Evolutionary conservation across 352 stramenopile genomes (phyloP).

Genomic region (Phytophthora idaei): DNA sequence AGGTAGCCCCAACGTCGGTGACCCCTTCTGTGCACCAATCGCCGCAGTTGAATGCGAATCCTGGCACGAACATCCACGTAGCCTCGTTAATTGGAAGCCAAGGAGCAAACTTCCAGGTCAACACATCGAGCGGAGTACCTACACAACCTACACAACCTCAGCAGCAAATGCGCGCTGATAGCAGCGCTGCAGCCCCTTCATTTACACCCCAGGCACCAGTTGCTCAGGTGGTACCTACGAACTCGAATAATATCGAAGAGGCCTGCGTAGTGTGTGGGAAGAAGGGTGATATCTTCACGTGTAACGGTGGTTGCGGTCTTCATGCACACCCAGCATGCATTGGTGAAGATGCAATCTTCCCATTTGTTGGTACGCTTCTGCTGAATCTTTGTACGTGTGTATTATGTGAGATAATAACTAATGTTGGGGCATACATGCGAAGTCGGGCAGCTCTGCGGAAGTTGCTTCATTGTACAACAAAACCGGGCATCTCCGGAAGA

Average conservation of each 20-base stretch:
- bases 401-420: neutral
- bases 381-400: conserved; percentile 2
- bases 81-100: conserved; percentile 27
- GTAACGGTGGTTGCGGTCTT: conserved; percentile 65
- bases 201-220: conserved; percentile 10
- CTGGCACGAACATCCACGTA: conserved; percentile 21
- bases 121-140: neutral
- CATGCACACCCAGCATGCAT: conserved; percentile 64
- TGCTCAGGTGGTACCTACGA: conserved; percentile 32
- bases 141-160: conserved; percentile 7
- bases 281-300: conserved; percentile 60
- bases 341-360: conserved; percentile 61
- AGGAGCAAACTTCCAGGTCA: conserved; percentile 9
- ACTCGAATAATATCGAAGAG: conserved; percentile 26
- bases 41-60: conserved; percentile 17
- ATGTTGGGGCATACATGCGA: conserved; percentile 7
- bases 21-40: conserved; percentile 6
- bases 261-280: conserved; percentile 56
- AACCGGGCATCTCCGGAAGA: conserved; percentile 75
- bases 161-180: conserved; percentile 9
- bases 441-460: conserved; percentile 74
- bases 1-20: conserved; percentile 5
- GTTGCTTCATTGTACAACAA: conserved; percentile 73
- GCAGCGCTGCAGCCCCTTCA: neutral
- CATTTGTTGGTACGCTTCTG: conserved; percentile 47